phyloP scores from a whole-genome alignment of 2,329 filamentous ascomycete species.

The Parafenestella ontariensis region DNA sequence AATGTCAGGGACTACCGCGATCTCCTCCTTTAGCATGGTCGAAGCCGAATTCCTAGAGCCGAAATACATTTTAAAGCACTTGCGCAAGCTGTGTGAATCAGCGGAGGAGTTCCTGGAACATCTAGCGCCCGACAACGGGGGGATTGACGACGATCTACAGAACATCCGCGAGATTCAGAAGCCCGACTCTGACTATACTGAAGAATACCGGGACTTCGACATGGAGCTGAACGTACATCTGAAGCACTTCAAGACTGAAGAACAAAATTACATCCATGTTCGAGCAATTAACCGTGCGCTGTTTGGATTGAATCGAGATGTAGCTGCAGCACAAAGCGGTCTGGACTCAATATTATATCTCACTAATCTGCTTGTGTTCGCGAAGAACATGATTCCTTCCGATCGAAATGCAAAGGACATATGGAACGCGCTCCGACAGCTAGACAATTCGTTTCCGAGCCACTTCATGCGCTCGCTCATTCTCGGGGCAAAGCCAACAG shows the following conservation, averaged over 20 bases:
- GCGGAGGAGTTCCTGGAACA: constrained; percentile 40
- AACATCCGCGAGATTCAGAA: constrained; percentile 40
- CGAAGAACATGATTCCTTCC: constrained; percentile 46
- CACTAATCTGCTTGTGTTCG: constrained; percentile 54
- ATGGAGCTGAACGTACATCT: constrained; percentile 44
- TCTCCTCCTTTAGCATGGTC: constrained; percentile 55
- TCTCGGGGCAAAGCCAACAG: constrained; percentile 7
- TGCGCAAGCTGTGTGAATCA: constrained; percentile 47
- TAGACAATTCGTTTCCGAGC: constrained; percentile 47
- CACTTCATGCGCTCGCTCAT: constrained; percentile 40
- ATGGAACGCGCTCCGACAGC: constrained; percentile 37
- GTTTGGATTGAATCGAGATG: constrained; percentile 39
- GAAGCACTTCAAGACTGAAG: constrained; percentile 46
- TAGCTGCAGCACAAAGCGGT: constrained; percentile 26
- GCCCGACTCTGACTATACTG: constrained; percentile 48
- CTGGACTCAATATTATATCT: constrained; percentile 54
- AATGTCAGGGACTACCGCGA: constrained; percentile 57
- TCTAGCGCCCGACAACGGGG: constrained; percentile 37
- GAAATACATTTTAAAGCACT: constrained; percentile 50
- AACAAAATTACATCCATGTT: constrained; percentile 52
- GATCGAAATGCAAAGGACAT: constrained; percentile 36
- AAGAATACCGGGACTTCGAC: constrained; percentile 48
- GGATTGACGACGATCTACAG: constrained; percentile 22
- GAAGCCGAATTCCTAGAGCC: constrained; percentile 53
- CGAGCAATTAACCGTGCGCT: constrained; percentile 50